Evolutionary conservation across 176 grass and related monocot genomes (phyloP).

Genomic region (Hordeum marinum): DNA sequence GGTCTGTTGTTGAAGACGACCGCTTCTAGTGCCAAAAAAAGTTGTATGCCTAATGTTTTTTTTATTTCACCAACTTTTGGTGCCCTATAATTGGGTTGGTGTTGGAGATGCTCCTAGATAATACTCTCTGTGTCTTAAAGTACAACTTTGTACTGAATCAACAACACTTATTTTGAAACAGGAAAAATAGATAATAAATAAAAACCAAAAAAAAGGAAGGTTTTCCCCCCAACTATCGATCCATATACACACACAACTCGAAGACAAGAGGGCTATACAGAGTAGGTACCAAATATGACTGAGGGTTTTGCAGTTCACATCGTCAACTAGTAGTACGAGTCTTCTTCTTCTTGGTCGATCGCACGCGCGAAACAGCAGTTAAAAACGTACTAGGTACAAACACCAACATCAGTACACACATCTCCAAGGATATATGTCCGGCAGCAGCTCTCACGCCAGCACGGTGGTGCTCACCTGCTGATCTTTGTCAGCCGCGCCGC

Average conservation of each 20-base stretch:
- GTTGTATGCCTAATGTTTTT: too few species aligned
- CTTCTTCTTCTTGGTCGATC: background rate
- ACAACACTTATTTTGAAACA: too few species aligned
- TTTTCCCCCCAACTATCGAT: too few species aligned
- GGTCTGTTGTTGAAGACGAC: too few species aligned
- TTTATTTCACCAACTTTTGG: too few species aligned
- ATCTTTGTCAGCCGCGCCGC: slow-evolving; percentile 10
- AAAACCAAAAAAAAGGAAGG: too few species aligned
- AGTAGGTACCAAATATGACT: background rate
- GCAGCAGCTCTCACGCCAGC: slow-evolving; percentile 15
- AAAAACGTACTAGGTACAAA: background rate
- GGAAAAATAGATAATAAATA: too few species aligned
- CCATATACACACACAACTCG: background rate
- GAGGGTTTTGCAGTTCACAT: background rate
- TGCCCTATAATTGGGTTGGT: too few species aligned
- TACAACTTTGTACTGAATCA: too few species aligned
- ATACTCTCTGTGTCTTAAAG: too few species aligned
- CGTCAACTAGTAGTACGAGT: background rate
- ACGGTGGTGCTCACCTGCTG: slow-evolving; percentile 31
- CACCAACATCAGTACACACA: background rate
- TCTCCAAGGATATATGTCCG: background rate
- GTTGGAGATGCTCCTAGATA: too few species aligned
- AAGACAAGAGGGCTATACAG: background rate
- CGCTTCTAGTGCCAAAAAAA: too few species aligned
- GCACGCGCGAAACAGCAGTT: background rate